These are phyloP conservation scores for Aspergillus pseudonomiae DNA, from an alignment of 2,329 filamentous ascomycete genomes.

Conservation along the genomic window DNA sequence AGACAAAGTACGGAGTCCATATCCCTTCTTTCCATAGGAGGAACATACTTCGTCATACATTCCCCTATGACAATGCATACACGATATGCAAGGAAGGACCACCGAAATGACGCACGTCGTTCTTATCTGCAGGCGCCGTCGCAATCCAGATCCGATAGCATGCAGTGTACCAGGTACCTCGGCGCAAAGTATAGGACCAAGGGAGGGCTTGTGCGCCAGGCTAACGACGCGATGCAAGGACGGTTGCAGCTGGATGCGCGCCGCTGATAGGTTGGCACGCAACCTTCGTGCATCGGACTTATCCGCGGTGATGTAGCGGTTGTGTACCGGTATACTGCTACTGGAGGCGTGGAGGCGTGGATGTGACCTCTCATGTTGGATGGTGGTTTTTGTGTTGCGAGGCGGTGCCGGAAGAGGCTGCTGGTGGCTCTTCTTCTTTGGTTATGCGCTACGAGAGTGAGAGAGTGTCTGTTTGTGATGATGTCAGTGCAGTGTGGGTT, in stretches of 20 bases:
- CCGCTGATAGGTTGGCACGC: constrained; percentile 6
- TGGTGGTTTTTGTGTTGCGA: neutral
- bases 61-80: neutral
- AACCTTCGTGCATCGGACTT: neutral
- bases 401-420: neutral
- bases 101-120: neutral
- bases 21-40: neutral
- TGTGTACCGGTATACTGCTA: neutral
- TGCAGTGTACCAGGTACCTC: neutral
- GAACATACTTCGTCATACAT: neutral
- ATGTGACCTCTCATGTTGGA: constrained; percentile 1
- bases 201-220: constrained; percentile 3
- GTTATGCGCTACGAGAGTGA: neutral
- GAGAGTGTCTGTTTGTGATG: neutral
- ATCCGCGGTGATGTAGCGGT: neutral
- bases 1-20: neutral
- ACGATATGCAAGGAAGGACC: neutral
- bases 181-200: neutral
- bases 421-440: neutral
- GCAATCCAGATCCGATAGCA: neutral
- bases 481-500: neutral
- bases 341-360: neutral
- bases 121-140: neutral
- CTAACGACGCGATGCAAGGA: constrained; percentile 10
- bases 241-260: neutral